Evolutionary conservation across 163 green algal species (phyloP).

Genomic region (Chlamydomonas reinhardtii): DNA sequence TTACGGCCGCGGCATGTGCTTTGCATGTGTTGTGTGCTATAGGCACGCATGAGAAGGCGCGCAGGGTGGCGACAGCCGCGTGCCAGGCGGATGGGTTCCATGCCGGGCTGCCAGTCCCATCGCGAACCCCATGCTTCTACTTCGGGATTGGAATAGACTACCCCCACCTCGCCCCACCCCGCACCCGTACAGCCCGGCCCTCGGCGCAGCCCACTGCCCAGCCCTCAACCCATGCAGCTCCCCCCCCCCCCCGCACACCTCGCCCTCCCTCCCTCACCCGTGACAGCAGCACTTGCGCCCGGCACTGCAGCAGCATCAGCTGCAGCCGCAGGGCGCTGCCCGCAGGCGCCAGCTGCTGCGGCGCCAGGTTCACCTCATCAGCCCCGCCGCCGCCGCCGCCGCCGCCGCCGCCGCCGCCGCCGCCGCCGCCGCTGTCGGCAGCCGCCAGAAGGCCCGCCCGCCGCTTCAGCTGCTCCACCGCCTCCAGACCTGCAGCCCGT

Average conservation of each 20-base stretch:
- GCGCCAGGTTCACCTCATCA: neutral
- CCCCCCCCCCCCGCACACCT: neutral
- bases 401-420: neutral
- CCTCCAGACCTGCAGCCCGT: neutral
- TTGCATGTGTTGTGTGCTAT: too few relatives aligned
- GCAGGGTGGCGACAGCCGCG: too few relatives aligned
- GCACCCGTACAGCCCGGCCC: too few relatives aligned
- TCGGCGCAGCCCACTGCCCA: too few relatives aligned
- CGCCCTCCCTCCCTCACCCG: neutral
- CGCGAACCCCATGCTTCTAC: too few relatives aligned
- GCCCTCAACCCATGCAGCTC: too few relatives aligned
- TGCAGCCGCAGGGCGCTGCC: constrained; percentile 1
- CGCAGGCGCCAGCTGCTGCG: neutral
- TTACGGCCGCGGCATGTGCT: too few relatives aligned
- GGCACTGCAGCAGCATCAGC: constrained; percentile 16
- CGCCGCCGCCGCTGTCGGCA: neutral
- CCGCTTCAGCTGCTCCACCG: neutral
- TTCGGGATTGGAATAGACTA: too few relatives aligned
- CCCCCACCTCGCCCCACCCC: too few relatives aligned
- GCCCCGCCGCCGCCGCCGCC: neutral
- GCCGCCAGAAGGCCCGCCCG: constrained; percentile 10
- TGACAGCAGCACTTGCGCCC: neutral
- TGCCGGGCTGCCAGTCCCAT: too few relatives aligned
- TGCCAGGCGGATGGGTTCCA: too few relatives aligned
- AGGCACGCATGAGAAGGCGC: too few relatives aligned